These are phyloP conservation scores for Spongispora temasekensis DNA, from an alignment of 1,284 basidiomycete species.

Conservation along the genomic window DNA sequence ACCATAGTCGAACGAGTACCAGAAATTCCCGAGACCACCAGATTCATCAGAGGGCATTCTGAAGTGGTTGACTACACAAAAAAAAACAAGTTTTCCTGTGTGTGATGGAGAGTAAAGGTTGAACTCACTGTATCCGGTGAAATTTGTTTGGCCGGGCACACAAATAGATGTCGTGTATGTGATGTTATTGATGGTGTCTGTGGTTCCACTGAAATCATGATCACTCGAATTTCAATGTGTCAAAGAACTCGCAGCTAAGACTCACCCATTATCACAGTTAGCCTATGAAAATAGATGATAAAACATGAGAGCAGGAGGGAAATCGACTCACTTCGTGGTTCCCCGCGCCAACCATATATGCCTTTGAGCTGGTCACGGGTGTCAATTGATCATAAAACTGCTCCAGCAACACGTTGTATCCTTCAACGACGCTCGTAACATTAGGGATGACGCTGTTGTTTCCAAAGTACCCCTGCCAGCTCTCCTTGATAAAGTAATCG, in stretches of 20 bases:
- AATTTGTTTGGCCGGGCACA: slow-evolving; percentile 28
- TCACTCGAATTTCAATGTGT: background rate
- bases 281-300: slow-evolving; percentile 3
- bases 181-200: slow-evolving; percentile 25
- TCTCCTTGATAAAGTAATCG: slow-evolving; percentile 33
- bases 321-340: slow-evolving; percentile 23
- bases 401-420: slow-evolving; percentile 27
- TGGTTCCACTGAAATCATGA: slow-evolving; percentile 21
- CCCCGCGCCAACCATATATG: slow-evolving; percentile 31
- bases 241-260: background rate
- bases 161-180: slow-evolving; percentile 31
- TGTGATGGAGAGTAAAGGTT: background rate
- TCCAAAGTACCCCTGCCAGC: slow-evolving; percentile 32
- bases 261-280: slow-evolving; percentile 32
- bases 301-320: background rate
- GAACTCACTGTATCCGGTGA: slow-evolving; percentile 31
- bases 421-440: slow-evolving; percentile 26
- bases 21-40: slow-evolving; percentile 30
- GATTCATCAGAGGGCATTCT: slow-evolving; percentile 32
- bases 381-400: slow-evolving; percentile 32
- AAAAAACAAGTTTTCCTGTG: background rate
- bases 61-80: slow-evolving; percentile 27
- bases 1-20: slow-evolving; percentile 35
- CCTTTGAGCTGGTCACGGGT: slow-evolving; percentile 21
- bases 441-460: slow-evolving; percentile 31